phyloP scores from a whole-genome alignment of 805 yeast species.

The Starmerella riodocensis region DNA sequence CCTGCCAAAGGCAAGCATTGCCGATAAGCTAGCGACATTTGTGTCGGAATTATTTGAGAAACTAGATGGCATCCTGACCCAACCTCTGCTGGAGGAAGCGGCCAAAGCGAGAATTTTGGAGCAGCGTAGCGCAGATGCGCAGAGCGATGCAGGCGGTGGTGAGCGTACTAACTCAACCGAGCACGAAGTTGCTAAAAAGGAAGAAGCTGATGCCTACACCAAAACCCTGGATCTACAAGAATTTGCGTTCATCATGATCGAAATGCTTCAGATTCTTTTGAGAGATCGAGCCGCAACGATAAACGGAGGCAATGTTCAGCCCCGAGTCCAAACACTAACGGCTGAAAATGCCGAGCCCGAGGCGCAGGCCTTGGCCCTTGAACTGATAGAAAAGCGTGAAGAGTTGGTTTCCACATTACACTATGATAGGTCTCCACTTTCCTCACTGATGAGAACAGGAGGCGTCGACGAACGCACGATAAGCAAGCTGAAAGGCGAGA shows the following conservation, averaged over 20 bases:
- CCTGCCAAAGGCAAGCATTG: constrained; percentile 9
- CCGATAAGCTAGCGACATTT: constrained; percentile 11
- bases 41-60: constrained; percentile 8
- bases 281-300: constrained; percentile 33
- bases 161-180: constrained; percentile 42
- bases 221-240: constrained; percentile 66
- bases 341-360: constrained; percentile 5
- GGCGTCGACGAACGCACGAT: background rate
- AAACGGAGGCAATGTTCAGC: constrained; percentile 26
- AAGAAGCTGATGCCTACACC: constrained; percentile 68
- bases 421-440: constrained; percentile 5
- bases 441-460: background rate
- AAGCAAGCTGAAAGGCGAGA: constrained; percentile 29
- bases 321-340: background rate
- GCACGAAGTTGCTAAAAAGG: constrained; percentile 27
- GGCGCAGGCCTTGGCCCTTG: constrained; percentile 19
- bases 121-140: no score
- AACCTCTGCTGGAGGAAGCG: constrained; percentile 17
- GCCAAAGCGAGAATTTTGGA: constrained; percentile 3
- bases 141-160: no score
- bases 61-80: constrained; percentile 8
- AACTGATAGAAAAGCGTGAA: constrained; percentile 20
- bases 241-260: constrained; percentile 32
- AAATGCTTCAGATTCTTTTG: constrained; percentile 27
- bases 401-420: constrained; percentile 8